phyloP scores from a whole-genome alignment of 768 basidiomycete species.

The Leccinum pellstonianum region DNA sequence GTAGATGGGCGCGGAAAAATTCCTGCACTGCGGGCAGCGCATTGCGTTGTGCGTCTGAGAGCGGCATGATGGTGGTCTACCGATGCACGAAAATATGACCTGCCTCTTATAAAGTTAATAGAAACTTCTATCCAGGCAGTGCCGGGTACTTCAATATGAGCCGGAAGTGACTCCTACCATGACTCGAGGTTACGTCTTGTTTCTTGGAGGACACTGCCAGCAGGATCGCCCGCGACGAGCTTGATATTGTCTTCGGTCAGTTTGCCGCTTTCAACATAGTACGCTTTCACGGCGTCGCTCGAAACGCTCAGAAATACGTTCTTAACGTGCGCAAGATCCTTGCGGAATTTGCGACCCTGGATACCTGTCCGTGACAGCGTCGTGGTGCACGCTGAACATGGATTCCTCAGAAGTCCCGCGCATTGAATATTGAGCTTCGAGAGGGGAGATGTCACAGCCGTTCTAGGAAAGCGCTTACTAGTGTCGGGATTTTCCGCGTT shows the following conservation, averaged over 20 bases:
- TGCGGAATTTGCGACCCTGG: conserved; percentile 88
- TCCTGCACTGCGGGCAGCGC: conserved; percentile 2
- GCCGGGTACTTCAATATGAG: too few species aligned
- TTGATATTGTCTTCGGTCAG: not conserved
- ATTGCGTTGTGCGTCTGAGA: conserved; percentile 17
- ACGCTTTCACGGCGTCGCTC: conserved; percentile 80
- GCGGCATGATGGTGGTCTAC: conserved; percentile 3
- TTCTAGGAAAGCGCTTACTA: too few species aligned
- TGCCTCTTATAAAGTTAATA: not conserved
- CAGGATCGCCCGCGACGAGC: conserved; percentile 20
- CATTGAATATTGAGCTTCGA: conserved; percentile 79
- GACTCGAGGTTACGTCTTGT: too few species aligned
- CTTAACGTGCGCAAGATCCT: conserved; percentile 89
- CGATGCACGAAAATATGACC: not conserved
- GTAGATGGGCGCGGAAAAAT: not conserved
- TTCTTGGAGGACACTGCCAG: too few species aligned
- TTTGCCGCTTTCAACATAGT: conserved; percentile 44
- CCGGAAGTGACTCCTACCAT: too few species aligned
- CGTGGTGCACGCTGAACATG: conserved; percentile 84
- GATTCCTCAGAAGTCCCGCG: conserved; percentile 90
- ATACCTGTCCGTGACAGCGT: conserved; percentile 91
- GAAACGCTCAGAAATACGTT: conserved; percentile 77
- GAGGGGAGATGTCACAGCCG: conserved; percentile 28
- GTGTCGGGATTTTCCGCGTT: too few species aligned
- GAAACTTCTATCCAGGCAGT: too few species aligned